Evolutionary conservation across 2,329 filamentous ascomycete genomes (phyloP), one percentile per base, ranked within the genome.

Genomic region (Xylaria polymorpha): DNA sequence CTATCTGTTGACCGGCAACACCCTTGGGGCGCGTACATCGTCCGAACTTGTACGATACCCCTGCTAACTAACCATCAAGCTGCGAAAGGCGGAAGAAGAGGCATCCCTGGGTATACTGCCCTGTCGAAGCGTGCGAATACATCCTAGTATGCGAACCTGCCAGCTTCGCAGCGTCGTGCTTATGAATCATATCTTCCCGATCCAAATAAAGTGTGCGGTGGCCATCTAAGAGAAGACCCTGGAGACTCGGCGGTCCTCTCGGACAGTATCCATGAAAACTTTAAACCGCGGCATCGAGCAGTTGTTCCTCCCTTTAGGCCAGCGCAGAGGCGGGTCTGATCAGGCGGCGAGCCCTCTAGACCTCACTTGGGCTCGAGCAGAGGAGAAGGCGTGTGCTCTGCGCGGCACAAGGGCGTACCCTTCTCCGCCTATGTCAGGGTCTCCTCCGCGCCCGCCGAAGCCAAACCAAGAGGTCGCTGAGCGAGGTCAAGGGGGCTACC

Each of bases 361-460:
- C 82, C 81, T 84, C 82, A 83, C 83, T 80, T 85, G 86, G 85
- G 82, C 82, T 77, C 83, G 83, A 86, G 82, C 81, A 84, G 83
- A 85, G 83, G 83, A 85, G 83, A 84, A 82, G 78, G 83, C 84
- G 80, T 82, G 82, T 80, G 79, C 82, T 83, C 83, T 84, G 83
- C 85, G 83, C 76, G 82, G 84, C 77, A 83, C 83, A 78, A 84
- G 84, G 84, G 87, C 86, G 79, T 91, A 91, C 83, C 89, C 89
- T 79, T 91, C 90, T 85, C 89, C 90, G 83, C 90, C 90, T 85
- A 91, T 91, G 90, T 91, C 90, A 85, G 88, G 88, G 79, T 90
- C 89, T 84, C 88, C 89, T 77, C 85, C 85, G 75, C 83, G 86
- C 76, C 86, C 88, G 80, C 83, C 85, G 79, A 89, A 87, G 83